Percentiles rank a stretch among this genome's conserved stretches.
Evolutionary conservation across 208 protist genomes (phyloP).

Genomic region (Trypanosoma lewisi): DNA sequence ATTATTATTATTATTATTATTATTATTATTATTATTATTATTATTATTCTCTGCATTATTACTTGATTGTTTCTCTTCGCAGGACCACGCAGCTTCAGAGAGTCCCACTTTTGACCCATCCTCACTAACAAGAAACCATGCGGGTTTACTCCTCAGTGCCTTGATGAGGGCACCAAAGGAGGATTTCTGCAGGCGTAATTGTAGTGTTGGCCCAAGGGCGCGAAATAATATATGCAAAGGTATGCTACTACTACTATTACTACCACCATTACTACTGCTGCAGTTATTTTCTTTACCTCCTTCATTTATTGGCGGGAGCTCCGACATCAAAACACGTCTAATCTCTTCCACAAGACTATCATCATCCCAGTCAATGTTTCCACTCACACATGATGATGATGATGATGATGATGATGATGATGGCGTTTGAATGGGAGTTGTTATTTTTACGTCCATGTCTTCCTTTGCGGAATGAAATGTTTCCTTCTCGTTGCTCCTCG

Average conservation of each 20-base stretch:
- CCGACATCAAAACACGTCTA: conserved; percentile 1
- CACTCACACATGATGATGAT: neutral
- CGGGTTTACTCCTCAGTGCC: conserved; percentile 16
- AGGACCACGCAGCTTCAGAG: conserved; percentile 2
- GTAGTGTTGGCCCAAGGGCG: conserved; percentile 9
- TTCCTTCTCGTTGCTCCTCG: neutral
- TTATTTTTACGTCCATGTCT: neutral
- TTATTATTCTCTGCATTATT: neutral
- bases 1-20: neutral
- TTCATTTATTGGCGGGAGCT: conserved; percentile 2
- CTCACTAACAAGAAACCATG: conserved; percentile 21
- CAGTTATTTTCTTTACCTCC: neutral
- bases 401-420: neutral
- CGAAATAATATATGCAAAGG: conserved; percentile 21
- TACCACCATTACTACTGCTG: too few species aligned
- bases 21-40: neutral
- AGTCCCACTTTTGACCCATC: conserved; percentile 13
- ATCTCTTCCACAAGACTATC: conserved; percentile 18
- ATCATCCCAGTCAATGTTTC: conserved; percentile 18
- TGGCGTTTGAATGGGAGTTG: neutral
- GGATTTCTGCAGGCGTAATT: conserved; percentile 20
- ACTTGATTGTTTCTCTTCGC: neutral
- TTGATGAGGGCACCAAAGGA: conserved; percentile 17
- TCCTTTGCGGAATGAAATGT: neutral
- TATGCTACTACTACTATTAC: too few species aligned